phyloP scores from a whole-genome alignment of 768 basidiomycete species.

The Amanita thiersii region DNA sequence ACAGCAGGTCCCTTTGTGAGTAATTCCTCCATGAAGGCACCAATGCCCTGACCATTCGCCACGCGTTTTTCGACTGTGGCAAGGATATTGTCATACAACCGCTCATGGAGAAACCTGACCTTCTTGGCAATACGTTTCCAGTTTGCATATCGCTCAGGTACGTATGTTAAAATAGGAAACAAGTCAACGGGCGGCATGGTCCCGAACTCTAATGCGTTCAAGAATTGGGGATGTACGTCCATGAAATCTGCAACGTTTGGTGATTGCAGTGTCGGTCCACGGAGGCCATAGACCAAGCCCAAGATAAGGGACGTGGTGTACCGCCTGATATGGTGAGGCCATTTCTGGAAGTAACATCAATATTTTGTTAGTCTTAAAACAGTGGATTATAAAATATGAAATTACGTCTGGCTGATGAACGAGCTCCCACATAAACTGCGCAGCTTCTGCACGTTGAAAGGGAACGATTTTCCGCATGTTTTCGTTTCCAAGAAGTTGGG shows the following conservation, averaged over 20 bases:
- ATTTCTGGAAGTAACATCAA: constrained; percentile 13
- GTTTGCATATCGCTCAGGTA: constrained; percentile 25
- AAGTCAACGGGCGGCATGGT: constrained; percentile 27
- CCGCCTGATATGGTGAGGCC: constrained; percentile 21
- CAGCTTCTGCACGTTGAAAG: constrained; percentile 16
- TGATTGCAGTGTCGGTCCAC: constrained; percentile 18
- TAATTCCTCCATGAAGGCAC: constrained; percentile 24
- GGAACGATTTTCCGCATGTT: constrained; percentile 11
- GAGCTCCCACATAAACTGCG: constrained; percentile 12
- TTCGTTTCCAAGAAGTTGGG: constrained; percentile 11
- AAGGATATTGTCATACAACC: constrained; percentile 21
- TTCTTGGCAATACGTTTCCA: constrained; percentile 22
- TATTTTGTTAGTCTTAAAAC: not conserved
- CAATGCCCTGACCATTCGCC: constrained; percentile 17
- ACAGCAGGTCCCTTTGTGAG: constrained; percentile 15
- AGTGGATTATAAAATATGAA: not conserved
- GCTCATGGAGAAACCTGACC: constrained; percentile 16
- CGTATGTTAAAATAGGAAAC: constrained; percentile 22
- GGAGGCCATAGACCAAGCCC: constrained; percentile 19
- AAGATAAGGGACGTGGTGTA: constrained; percentile 22
- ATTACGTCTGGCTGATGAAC: constrained; percentile 12
- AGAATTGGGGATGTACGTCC: constrained; percentile 18
- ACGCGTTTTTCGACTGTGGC: constrained; percentile 18
- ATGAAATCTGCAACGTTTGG: constrained; percentile 18
- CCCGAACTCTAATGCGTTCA: constrained; percentile 20